Base-by-base conservation (phyloP, 148 eudicot species). In the Salicornia ramosissima region DNA sequence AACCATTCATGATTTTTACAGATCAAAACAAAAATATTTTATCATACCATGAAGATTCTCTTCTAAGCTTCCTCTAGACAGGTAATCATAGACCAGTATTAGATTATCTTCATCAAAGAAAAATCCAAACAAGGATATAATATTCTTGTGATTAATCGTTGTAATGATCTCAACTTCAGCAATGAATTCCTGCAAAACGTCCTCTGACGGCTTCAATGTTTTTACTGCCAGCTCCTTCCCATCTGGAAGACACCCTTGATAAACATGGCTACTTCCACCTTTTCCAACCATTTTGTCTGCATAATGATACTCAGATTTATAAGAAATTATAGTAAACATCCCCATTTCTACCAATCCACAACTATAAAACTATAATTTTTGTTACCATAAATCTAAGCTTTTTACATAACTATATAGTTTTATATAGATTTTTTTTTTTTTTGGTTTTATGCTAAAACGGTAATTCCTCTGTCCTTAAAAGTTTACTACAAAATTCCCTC, bases 141-240 rank as follows among this genome's bases (percentile, higher is more conserved):
- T 86, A 75, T 92, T 89, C 71, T 90, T 88, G 84, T 92, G 96
- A 82, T 74, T 82, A 22, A 90, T 71, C 22, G 90, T 77, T n/a
- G 93, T 92, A 64, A 90, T 78, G 53, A 90, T 87, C 75, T 92
- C 96, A 65, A 92, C 82, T 81, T 92, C 97, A 67, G 85, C 72
- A 50, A 82, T 72, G 47, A 92, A 92, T 68, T 92, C 96, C 69
- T 81, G 81, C 64, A 86, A 56, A 31, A 79, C 80, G 71, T 89
- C 87, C 78, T 84, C 93, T 3, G 96, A 82, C 18, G 84, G 85
- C 80, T 87, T 92, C 71, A 92, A 80, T 57, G 86, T 86, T 81
- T 92, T 92, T 65, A 87, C 89, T n/a, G 97, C 97, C 68, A 92
- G 80, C 78, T 87, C 96, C 77, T 87, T 86, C 45, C 96, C 93